Evolutionary conservation across 2,329 filamentous ascomycete genomes (phyloP), one percentile per base, ranked within the genome.

Genomic region (Diaporthe capsici): DNA sequence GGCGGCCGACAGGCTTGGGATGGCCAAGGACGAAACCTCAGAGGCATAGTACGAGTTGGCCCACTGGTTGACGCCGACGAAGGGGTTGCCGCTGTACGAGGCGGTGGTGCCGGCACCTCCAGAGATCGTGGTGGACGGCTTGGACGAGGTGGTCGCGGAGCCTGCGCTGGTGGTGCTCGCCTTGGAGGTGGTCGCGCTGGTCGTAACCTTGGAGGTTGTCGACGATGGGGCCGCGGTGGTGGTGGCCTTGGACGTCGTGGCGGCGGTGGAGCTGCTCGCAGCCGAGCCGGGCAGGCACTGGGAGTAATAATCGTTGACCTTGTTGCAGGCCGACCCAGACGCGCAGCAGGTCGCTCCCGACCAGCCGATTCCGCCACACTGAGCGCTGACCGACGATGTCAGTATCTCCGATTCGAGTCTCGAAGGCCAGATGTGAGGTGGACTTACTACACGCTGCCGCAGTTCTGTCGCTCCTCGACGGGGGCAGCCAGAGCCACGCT

Each of bases 1-100:
- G 34, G 90, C 85, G 6, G 88, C 87, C 13, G 89, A 89, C 76
- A 94, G 83, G 22, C 89, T 90, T 12, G 93, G 92, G 28, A 94
- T 88, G 10, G 93, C 93, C 25, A 88, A 83, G 49, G 81, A 87
- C 73, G 86, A 85, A 74, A 91, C 85, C 81, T 91, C 88, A 25
- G 87, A 88, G n/a, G 87, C 84, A 79, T 91, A 91, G 84, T 87
- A 90, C 73, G 81, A 82, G 82, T 91, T 91, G 80, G 88, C 86
- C 85, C 87, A 90, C 79, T 87, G 83, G 70, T 85, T 81, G 70
- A 89, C 87, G 22, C 86, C 88, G 15, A 81, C 76, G 81, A 89
- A 90, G 20, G 88, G 88, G 83, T 91, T 91, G n/a, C 90, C 91
- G 20, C 87, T 82, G 79, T 85, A 87, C 55, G 83, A 83, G 13